Evolutionary conservation across 2,329 filamentous ascomycete genomes (phyloP).

Genomic region (Xylariaceae sp.): DNA sequence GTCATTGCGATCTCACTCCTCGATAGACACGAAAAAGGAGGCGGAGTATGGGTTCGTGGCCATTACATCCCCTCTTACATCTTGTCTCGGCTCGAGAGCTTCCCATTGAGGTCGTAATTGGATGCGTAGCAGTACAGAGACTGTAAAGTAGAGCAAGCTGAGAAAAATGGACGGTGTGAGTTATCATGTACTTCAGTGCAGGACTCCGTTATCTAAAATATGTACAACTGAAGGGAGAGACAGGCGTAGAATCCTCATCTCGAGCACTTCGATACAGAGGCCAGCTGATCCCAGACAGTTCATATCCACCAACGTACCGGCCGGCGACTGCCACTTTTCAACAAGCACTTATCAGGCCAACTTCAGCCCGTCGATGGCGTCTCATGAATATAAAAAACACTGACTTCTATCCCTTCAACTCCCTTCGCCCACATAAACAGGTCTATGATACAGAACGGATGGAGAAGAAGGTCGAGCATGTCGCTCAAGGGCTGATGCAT

Average conservation of each 20-base stretch:
- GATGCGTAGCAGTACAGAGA: neutral
- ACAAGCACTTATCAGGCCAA: conserved; percentile 8
- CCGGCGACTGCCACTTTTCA: conserved; percentile 10
- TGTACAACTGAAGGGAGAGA: conserved; percentile 26
- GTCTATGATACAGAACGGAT: conserved; percentile 28
- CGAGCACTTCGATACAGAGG: conserved; percentile 35
- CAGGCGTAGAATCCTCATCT: conserved; percentile 27
- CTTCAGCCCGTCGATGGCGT: conserved; percentile 5
- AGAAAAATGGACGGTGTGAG: conserved; percentile 18
- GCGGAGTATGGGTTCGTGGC: neutral
- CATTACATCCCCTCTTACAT: neutral
- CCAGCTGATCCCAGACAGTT: conserved; percentile 22
- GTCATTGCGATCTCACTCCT: neutral
- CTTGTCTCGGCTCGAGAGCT: neutral
- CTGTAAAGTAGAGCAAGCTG: neutral
- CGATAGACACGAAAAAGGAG: neutral
- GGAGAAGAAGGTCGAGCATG: conserved; percentile 10
- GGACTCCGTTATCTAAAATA: conserved; percentile 23
- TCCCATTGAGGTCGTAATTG: neutral
- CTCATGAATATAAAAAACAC: conserved; percentile 19
- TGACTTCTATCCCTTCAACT: conserved; percentile 27
- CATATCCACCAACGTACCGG: conserved; percentile 19
- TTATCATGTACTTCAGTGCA: conserved; percentile 15
- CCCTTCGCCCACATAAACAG: conserved; percentile 20
- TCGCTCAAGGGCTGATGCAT: conserved; percentile 5